phyloP scores from a whole-genome alignment of 306 rosid species.

The Vicia sativa region DNA sequence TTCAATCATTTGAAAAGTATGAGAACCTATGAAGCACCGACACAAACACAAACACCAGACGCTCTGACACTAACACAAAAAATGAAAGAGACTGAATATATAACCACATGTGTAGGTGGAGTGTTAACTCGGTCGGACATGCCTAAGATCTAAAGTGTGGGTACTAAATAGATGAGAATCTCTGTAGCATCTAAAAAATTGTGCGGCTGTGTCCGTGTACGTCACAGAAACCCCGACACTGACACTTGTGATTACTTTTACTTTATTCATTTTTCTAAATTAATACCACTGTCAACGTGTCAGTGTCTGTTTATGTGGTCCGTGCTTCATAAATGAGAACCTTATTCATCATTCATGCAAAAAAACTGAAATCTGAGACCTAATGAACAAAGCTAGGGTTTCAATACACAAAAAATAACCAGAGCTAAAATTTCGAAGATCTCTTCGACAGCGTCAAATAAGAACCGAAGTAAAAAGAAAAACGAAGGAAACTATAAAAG shows the following conservation, averaged over 20 bases:
- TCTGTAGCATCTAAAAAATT: background rate
- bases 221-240: no score
- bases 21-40: background rate
- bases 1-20: background rate
- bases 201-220: no score
- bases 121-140: background rate
- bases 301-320: background rate
- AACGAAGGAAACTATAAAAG: background rate
- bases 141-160: background rate
- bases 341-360: background rate
- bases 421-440: background rate
- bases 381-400: slow-evolving; percentile 43
- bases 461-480: background rate
- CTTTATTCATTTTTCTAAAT: no score
- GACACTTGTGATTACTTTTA: no score
- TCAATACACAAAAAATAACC: slow-evolving; percentile 1
- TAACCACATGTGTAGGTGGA: no score
- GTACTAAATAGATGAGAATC: background rate
- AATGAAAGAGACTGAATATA: no score
- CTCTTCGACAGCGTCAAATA: background rate
- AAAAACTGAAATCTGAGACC: background rate
- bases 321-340: no score
- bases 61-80: background rate
- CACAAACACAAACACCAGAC: background rate
- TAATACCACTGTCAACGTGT: no score